phyloP scores from a whole-genome alignment of 495 filamentous ascomycete species.

The Podospora tetraspora region DNA sequence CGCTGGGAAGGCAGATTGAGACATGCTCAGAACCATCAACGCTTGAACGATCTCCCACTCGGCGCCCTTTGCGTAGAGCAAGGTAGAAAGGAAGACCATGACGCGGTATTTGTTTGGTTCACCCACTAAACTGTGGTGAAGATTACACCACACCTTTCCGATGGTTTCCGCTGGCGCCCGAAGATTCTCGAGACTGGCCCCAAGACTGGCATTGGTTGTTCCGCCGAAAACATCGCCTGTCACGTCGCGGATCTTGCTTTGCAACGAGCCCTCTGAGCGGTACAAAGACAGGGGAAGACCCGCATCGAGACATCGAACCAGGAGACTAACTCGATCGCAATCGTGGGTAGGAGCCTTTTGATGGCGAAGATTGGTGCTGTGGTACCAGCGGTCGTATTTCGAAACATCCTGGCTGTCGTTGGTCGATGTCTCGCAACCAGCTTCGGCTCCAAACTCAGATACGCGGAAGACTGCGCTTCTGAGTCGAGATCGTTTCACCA shows the following conservation, averaged over 20 bases:
- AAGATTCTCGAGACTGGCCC: neutral
- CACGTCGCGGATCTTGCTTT: neutral
- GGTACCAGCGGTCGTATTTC: neutral
- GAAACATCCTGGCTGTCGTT: neutral
- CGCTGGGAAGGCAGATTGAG: neutral
- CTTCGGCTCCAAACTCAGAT: conserved; percentile 50
- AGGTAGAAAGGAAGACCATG: neutral
- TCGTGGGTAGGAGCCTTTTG: neutral
- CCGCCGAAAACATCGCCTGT: neutral
- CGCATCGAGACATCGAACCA: neutral
- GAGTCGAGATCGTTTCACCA: conserved; percentile 41
- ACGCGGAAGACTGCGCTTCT: conserved; percentile 46
- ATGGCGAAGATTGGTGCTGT: neutral
- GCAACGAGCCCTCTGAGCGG: neutral
- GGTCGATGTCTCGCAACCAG: conserved; percentile 11
- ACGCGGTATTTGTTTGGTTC: neutral
- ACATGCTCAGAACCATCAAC: conserved; percentile 2
- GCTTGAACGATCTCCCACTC: conserved; percentile 1
- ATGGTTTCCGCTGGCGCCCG: neutral
- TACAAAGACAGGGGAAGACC: neutral
- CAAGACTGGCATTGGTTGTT: neutral
- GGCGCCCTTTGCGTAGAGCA: neutral
- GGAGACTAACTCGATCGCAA: neutral
- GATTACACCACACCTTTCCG: neutral
- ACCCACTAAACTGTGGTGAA: neutral